A percentile compares a stretch with the other conserved stretches of the same genome.
Conservation (phyloP, 2,329 filamentous ascomycete genomes). For the Exophiala xenobiotica region DNA sequence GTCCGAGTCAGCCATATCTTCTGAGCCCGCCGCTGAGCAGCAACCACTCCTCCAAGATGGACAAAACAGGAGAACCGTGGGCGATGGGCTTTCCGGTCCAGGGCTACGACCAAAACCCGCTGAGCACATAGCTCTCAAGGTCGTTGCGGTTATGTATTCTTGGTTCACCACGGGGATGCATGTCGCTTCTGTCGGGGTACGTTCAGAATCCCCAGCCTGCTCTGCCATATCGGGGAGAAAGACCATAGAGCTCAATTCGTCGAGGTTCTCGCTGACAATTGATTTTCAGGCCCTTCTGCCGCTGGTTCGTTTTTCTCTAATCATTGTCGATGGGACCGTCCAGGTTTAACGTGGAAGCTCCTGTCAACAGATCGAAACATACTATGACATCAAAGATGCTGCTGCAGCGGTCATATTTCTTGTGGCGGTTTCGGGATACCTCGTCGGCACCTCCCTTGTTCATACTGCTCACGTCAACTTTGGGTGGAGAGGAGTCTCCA, state of each 20-base stretch:
- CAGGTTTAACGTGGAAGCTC: background rate
- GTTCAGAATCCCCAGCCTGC: background rate
- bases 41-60: background rate
- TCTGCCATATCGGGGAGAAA: no score
- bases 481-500: constrained; percentile 47
- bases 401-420: constrained; percentile 49
- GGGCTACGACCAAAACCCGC: background rate
- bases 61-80: background rate
- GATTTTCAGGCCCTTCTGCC: background rate
- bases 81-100: background rate
- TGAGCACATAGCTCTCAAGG: background rate
- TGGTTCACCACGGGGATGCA: background rate
- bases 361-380: constrained; percentile 32
- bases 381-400: constrained; percentile 46
- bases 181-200: background rate
- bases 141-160: background rate
- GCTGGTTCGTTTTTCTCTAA: background rate
- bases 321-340: background rate
- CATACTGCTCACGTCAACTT: constrained; percentile 40
- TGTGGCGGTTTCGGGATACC: constrained; percentile 45
- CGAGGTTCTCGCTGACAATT: background rate
- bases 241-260: background rate
- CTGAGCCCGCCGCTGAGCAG: background rate
- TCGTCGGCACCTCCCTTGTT: constrained; percentile 43
- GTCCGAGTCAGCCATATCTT: background rate